phyloP scores from a whole-genome alignment of 345 rosid species.

The Populus deltoides region DNA sequence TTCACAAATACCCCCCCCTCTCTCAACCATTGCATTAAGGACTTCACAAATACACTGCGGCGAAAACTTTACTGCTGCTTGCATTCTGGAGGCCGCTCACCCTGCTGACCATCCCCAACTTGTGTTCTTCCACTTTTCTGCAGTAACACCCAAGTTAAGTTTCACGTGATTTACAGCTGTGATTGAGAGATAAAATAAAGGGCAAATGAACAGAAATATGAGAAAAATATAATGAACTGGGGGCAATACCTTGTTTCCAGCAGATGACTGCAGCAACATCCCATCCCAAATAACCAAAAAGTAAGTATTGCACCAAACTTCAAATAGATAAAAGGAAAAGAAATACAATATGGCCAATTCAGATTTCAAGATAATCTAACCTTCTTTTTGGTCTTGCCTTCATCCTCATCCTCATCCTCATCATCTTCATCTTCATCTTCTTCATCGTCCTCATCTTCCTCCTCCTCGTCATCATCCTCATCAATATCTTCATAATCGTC shows the following conservation, averaged over 20 bases:
- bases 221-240: not conserved
- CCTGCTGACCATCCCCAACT: conserved; percentile 51
- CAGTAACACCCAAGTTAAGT: not conserved
- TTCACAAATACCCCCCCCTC: not conserved
- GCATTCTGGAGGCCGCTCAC: conserved; percentile 94
- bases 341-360: not conserved
- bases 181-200: too few species aligned
- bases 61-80: conserved; percentile 70
- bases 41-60: not conserved
- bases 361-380: conserved; percentile 17
- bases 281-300: conserved; percentile 12
- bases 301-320: conserved; percentile 12
- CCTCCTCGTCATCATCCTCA: conserved; percentile 44
- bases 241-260: conserved; percentile 54
- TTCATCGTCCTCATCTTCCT: conserved; percentile 39
- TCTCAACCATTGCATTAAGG: conserved; percentile 1
- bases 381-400: conserved; percentile 52
- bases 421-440: conserved; percentile 63
- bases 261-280: conserved; percentile 43
- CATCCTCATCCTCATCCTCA: conserved; percentile 50
- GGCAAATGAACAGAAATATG: not conserved
- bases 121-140: conserved; percentile 60
- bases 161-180: not conserved
- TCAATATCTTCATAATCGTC: conserved; percentile 43
- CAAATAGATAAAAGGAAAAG: not conserved